phyloP scores from a whole-genome alignment of 352 stramenopile genomes.

The Phytophthora chlamydospora region DNA sequence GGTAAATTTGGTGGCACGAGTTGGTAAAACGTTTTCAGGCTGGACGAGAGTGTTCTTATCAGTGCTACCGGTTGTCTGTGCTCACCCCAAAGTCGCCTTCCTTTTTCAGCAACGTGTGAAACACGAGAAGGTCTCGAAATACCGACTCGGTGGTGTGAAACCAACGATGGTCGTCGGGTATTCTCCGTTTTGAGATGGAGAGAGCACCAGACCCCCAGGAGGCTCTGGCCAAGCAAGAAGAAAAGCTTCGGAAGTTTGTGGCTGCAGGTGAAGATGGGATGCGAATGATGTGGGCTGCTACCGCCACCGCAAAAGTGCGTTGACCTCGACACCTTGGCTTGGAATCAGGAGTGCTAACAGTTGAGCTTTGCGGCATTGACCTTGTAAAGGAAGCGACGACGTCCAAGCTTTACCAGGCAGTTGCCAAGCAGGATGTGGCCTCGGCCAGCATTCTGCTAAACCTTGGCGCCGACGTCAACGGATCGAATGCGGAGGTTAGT shows the following conservation, averaged over 20 bases:
- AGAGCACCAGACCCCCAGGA: not conserved
- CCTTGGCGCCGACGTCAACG: slow-evolving; percentile 6
- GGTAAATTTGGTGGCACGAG: slow-evolving; percentile 8
- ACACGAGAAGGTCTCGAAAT: not conserved
- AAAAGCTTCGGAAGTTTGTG: slow-evolving; percentile 1
- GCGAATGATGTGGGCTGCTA: too few species aligned
- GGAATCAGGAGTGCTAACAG: slow-evolving; percentile 5
- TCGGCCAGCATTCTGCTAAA: slow-evolving; percentile 12
- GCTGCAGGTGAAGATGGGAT: not conserved
- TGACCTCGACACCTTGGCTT: too few species aligned
- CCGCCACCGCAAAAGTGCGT: too few species aligned
- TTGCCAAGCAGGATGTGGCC: slow-evolving; percentile 10
- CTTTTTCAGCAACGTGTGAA: too few species aligned
- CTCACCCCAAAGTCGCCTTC: too few species aligned
- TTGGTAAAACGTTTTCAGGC: slow-evolving; percentile 3
- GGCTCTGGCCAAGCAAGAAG: slow-evolving; percentile 6
- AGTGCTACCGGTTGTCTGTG: slow-evolving; percentile 2
- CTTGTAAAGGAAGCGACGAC: slow-evolving; percentile 3
- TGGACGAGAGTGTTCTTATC: slow-evolving; percentile 14
- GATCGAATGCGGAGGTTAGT: not conserved
- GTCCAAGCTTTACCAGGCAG: slow-evolving; percentile 16
- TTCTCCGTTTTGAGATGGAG: slow-evolving; percentile 13
- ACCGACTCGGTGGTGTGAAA: slow-evolving; percentile 1
- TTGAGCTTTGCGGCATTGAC: not conserved
- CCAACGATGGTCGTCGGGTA: not conserved